Base-by-base conservation (phyloP, 805 yeast species). In the Kodamaea sagamina region DNA sequence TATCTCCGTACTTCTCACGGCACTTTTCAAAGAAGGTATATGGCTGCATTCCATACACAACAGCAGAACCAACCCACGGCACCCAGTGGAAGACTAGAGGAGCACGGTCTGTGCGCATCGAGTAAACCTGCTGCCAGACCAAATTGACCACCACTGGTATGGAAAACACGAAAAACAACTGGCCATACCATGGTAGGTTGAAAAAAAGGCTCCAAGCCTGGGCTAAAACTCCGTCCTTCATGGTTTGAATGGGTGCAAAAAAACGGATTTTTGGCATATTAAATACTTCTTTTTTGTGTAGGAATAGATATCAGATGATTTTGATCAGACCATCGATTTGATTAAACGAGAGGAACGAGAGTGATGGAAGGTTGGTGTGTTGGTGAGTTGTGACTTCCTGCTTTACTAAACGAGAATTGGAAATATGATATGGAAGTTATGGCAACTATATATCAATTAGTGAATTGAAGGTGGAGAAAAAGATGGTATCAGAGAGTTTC, bases 31-130 rank as follows among this genome's bases (percentile, higher is more conserved):
- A 93, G 63, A 92, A 92, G 48, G 81, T 86, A 62, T 89, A 92
- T n/a, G 99, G 99, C 52, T 84, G 84, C 84, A 84, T 85, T 55
- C 98, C 98, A 58, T 89, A 92, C 4, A 77, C 68, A 34, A 86
- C 78, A 19, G 97, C 95, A 24, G 93, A 84, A 36, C 99, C 99
- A 27, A 92, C 71, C 95, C 97, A 89, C 24, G 99, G 99, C 46
- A 93, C 72, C 85, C 89, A 84, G 69, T 92, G 84, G 57, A 86
- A 88, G 3, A 89, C 97, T 50, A 92, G 61, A 2, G 98, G 98
- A 10, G 81, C 96, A 46, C 95, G 75, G 64, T 88, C 95, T 42
- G 70, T 79, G 63, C 89, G 75, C 31, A 85, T 61, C 10, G 86
- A 79, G 62, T 82, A 82, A 6, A 77, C 53, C 3, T 81, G 64